Evolutionary conservation across 2,329 filamentous ascomycete species (phyloP), one percentile per base, ranked within the genome.

Genomic region (Hymenoscyphus scutula): DNA sequence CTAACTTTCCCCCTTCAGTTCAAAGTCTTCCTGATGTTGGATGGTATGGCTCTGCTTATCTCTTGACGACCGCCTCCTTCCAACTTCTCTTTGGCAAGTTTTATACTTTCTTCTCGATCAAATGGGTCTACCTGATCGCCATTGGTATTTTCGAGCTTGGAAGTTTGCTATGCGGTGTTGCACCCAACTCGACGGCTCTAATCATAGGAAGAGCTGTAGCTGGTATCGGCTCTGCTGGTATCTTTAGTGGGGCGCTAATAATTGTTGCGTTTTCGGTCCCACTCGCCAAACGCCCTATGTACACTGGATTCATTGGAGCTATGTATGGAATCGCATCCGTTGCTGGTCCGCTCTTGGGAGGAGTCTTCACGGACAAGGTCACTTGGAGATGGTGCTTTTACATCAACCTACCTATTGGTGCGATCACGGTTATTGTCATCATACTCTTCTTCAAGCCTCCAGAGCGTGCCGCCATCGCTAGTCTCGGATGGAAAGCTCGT

Each of bases 381-480:
- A 73, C 65, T 63, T 73, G 71, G 72, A 61, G 72, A 57, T 73
- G 70, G 71, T 60, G 71, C 54, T 71, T 72, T 57, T 72, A 65
- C 53, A 70, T 69, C 65, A 79, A 79, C 27, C 37, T 62, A 6
- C 59, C 59, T 0, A 72, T 78, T 48, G 76, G 77, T 2, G 75
- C 71, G 19, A 63, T 73, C 3, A 72, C 74, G 2, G 68, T 73
- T 13, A 37, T 63, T 3, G 66, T 74, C 23, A 73, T 80, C 51
- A 34, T 77, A 10, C 65, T 79, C 62, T 74, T 76, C 61, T 76
- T 79, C 66, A 79, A 81, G 71, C 58, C 58, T 55, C 62, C 62
- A 13, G 48, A 61, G 29, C 38, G 60, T 41, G 62, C 56, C 19
- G 62, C 56, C 8, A 32, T 64, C 25, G 56, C 63, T n/a, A 58